Percentiles rank a stretch among this genome's conserved stretches.
These are phyloP conservation scores for Cichorium intybus DNA, from an alignment of 140 eudicot species.

Conservation along the genomic window DNA sequence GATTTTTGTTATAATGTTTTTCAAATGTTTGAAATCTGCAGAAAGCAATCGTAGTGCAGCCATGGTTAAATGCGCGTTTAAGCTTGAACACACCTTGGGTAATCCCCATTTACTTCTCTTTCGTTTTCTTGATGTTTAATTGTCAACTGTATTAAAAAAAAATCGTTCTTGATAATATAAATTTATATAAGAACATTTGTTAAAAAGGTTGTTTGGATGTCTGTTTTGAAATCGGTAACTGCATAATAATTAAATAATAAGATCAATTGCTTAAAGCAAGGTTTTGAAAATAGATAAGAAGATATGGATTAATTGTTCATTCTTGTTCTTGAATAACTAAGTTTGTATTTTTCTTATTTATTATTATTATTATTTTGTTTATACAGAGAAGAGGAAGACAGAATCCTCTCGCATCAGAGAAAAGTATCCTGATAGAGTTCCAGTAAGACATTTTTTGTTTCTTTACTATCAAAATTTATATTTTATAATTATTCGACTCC, in stretches of 20 bases:
- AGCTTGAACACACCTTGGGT: conserved; percentile 64
- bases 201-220: too few species aligned
- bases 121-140: neutral
- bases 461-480: neutral
- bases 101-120: neutral
- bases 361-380: neutral
- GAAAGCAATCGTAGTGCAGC: conserved; percentile 27
- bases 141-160: too few species aligned
- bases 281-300: neutral
- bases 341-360: neutral
- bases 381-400: conserved; percentile 53
- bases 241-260: neutral
- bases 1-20: conserved; percentile 27
- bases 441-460: conserved; percentile 39
- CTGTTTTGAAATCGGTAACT: too few species aligned
- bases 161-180: too few species aligned
- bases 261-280: neutral
- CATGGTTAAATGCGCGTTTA: conserved; percentile 65
- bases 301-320: too few species aligned
- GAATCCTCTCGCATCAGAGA: conserved; percentile 77
- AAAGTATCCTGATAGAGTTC: conserved; percentile 80
- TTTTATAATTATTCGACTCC: neutral
- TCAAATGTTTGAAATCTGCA: conserved; percentile 49
- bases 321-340: neutral
- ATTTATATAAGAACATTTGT: too few species aligned